These are phyloP conservation scores for Zizania latifolia DNA, from an alignment of 176 grass and related monocot genomes.

Conservation along the genomic window DNA sequence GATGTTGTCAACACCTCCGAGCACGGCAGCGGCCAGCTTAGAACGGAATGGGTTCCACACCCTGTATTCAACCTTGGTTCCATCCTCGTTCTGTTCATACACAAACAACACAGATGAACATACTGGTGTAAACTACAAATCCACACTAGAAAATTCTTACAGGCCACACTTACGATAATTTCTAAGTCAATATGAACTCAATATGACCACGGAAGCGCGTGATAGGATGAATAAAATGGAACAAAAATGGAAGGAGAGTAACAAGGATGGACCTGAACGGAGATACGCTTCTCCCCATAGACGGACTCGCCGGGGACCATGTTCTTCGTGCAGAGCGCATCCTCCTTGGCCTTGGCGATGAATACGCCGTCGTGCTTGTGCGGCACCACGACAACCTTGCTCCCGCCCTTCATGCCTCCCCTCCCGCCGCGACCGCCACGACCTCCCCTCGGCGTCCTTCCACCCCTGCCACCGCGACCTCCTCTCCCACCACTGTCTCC, in stretches of 20 bases:
- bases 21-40: conserved; percentile 77
- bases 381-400: conserved; percentile 60
- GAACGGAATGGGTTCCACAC: conserved; percentile 90
- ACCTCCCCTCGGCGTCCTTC: conserved; percentile 25
- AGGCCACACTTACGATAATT: no score
- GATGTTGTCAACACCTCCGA: conserved; percentile 81
- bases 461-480: background rate
- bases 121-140: background rate
- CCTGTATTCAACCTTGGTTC: conserved; percentile 70
- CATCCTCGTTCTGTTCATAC: conserved; percentile 54
- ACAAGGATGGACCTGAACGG: conserved; percentile 44
- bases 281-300: conserved; percentile 82
- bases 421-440: conserved; percentile 13
- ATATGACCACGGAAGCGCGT: no score
- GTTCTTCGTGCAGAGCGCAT: conserved; percentile 95
- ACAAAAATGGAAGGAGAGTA: fast-evolving
- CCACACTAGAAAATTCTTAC: no score
- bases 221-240: background rate
- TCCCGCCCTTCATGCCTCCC: conserved; percentile 75
- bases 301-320: conserved; percentile 74
- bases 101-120: background rate
- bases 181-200: no score
- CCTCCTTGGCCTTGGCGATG: conserved; percentile 85
- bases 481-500: conserved; percentile 14
- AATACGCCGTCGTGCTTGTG: conserved; percentile 88